These are phyloP conservation scores for Tylopilus balloui DNA, from an alignment of 768 basidiomycete genomes.

Conservation along the genomic window DNA sequence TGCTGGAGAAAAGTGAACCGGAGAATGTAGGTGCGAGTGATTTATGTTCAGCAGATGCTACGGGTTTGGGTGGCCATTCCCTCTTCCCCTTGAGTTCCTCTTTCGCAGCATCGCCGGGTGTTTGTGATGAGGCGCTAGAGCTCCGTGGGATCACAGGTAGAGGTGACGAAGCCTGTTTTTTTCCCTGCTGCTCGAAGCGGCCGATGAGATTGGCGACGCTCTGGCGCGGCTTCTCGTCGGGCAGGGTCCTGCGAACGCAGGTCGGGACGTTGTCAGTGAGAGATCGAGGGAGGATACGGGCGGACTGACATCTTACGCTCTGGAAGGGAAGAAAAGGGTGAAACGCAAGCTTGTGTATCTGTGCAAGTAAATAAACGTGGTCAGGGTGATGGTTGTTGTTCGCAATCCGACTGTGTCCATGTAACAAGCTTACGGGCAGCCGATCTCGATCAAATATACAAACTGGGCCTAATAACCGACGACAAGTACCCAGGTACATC, in stretches of 20 bases:
- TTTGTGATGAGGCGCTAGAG: constrained; percentile 63
- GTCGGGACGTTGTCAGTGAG: constrained; percentile 9
- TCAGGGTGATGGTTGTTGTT: constrained; percentile 29
- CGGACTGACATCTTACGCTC: constrained; percentile 28
- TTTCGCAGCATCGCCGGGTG: constrained; percentile 57
- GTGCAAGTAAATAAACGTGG: constrained; percentile 11
- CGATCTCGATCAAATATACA: background rate
- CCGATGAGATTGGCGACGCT: constrained; percentile 91
- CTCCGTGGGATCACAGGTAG: constrained; percentile 47
- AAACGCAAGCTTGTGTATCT: constrained; percentile 12
- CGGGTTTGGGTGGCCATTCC: constrained; percentile 69
- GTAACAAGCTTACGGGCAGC: constrained; percentile 3
- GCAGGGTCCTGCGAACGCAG: constrained; percentile 59
- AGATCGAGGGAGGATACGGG: constrained; percentile 3
- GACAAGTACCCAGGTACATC: too few species aligned
- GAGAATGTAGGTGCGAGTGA: constrained; percentile 35
- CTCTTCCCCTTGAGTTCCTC: constrained; percentile 67
- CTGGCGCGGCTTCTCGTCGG: constrained; percentile 83
- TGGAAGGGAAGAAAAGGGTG: constrained; percentile 10
- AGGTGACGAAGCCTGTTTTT: constrained; percentile 47
- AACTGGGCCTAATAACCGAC: too few species aligned
- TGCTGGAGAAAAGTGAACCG: constrained; percentile 25
- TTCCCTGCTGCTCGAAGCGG: constrained; percentile 78
- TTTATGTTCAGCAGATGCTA: constrained; percentile 33
- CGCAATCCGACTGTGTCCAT: background rate